Conservation (phyloP, 2,329 filamentous ascomycete genomes). For the Tolypocladium tundrense region DNA sequence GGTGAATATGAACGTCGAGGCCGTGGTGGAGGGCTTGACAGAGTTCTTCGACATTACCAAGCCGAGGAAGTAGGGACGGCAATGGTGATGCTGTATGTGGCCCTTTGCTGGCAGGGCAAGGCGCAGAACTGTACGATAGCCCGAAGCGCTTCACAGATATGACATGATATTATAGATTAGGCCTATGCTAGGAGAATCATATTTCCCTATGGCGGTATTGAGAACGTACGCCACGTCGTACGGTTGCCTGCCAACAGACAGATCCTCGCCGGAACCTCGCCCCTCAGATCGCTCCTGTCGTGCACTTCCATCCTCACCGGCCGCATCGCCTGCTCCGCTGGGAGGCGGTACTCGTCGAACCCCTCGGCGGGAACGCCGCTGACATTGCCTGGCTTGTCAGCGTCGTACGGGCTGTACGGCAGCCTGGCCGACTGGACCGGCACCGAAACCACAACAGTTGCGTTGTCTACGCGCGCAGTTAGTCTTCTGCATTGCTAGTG, state of each 20-base stretch:
- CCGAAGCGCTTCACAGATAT: not conserved
- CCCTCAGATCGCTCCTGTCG: slow-evolving; percentile 30
- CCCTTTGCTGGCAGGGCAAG: not conserved
- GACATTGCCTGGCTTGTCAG: slow-evolving; percentile 4
- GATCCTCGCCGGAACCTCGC: slow-evolving; percentile 37
- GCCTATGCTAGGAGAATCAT: not conserved
- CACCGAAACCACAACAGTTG: slow-evolving; percentile 19
- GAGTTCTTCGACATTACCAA: slow-evolving; percentile 71
- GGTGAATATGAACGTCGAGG: slow-evolving; percentile 80
- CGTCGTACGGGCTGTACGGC: slow-evolving; percentile 24
- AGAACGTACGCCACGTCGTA: slow-evolving; percentile 36
- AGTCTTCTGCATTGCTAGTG: not conserved
- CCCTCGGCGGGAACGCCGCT: slow-evolving; percentile 5
- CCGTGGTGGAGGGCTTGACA: slow-evolving; percentile 67
- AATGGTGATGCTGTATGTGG: not conserved
- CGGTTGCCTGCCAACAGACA: slow-evolving; percentile 40
- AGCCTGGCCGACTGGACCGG: slow-evolving; percentile 26
- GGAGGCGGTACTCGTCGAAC: slow-evolving; percentile 15
- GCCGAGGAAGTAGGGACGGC: slow-evolving; percentile 28
- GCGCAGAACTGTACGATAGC: not conserved
- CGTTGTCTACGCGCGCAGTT: slow-evolving; percentile 11
- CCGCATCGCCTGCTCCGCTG: slow-evolving; percentile 13
- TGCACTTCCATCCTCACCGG: slow-evolving; percentile 44
- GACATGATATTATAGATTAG: not conserved
- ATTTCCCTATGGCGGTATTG: slow-evolving; percentile 15